These are phyloP conservation scores for Penicillium psychrofluorescens DNA, from an alignment of 495 filamentous ascomycete species.

Conservation along the genomic window DNA sequence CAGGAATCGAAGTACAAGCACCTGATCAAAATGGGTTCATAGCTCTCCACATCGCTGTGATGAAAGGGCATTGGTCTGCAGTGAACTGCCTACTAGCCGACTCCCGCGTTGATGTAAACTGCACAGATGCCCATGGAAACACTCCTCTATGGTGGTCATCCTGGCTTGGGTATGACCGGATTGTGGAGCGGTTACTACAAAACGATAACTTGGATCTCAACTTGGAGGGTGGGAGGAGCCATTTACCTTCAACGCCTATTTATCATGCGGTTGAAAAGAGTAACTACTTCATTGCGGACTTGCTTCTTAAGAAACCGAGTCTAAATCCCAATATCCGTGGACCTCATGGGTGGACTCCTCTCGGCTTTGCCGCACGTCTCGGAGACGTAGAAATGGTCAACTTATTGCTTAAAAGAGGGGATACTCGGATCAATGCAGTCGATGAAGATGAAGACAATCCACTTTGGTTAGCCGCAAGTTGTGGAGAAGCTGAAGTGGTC, in stretches of 20 bases:
- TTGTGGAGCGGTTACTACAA: not conserved
- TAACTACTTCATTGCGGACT: not conserved
- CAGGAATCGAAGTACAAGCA: too few relatives aligned
- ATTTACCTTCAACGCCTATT: not conserved
- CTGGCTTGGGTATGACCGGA: too few relatives aligned
- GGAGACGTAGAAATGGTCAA: conserved; percentile 2
- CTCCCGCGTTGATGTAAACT: too few relatives aligned
- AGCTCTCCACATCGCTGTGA: too few relatives aligned
- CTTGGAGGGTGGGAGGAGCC: not conserved
- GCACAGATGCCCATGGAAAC: not conserved
- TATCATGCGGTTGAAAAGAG: not conserved
- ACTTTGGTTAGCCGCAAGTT: too few relatives aligned
- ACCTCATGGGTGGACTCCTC: conserved; percentile 1
- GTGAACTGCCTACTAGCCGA: too few relatives aligned
- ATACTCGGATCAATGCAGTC: conserved; percentile 1
- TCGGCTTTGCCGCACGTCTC: not conserved
- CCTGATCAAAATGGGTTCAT: too few relatives aligned
- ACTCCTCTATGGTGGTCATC: not conserved
- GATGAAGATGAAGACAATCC: too few relatives aligned
- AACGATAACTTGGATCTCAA: not conserved
- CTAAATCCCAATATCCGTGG: not conserved
- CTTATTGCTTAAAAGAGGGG: not conserved
- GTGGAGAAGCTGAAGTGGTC: too few relatives aligned
- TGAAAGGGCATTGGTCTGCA: too few relatives aligned
- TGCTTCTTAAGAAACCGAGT: not conserved